A percentile compares a stretch with the other conserved stretches of the same genome.
Conservation (phyloP, 768 basidiomycete genomes). For the Trametes meyenii region DNA sequence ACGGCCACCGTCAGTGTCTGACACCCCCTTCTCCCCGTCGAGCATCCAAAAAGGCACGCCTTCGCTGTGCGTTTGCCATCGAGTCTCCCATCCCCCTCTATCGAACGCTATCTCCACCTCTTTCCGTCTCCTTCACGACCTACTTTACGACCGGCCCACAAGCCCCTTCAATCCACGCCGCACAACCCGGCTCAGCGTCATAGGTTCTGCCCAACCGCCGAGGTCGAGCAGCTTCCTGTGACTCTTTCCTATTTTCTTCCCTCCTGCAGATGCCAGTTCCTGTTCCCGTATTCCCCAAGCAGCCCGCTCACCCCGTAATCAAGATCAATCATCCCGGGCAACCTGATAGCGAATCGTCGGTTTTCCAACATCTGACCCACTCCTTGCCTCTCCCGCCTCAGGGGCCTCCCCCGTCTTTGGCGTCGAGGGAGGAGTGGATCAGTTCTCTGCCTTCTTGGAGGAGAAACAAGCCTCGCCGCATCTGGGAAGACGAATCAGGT, state of each 20-base stretch:
- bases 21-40: constrained; percentile 24
- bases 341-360: constrained; percentile 41
- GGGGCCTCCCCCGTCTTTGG: constrained; percentile 65
- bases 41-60: constrained; percentile 80
- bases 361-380: constrained; percentile 56
- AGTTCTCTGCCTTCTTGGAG: constrained; percentile 72
- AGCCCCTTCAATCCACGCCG: constrained; percentile 40
- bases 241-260: constrained; percentile 41
- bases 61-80: constrained; percentile 89
- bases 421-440: constrained; percentile 74
- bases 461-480: constrained; percentile 64
- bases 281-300: constrained; percentile 63
- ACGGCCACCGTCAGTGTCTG: constrained; percentile 26
- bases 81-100: constrained; percentile 30
- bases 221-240: constrained; percentile 47
- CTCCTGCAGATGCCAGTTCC: constrained; percentile 84
- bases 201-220: constrained; percentile 23
- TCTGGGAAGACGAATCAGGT: constrained; percentile 60
- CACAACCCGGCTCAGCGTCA: constrained; percentile 39
- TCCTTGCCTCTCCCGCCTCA: constrained; percentile 62
- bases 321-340: constrained; percentile 56
- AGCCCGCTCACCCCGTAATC: constrained; percentile 63
- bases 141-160: constrained; percentile 64
- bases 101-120: constrained; percentile 28
- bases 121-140: constrained; percentile 59